Evolutionary conservation across 768 basidiomycete species (phyloP), one percentile per base, ranked within the genome.

Genomic region (Trametes elegans): DNA sequence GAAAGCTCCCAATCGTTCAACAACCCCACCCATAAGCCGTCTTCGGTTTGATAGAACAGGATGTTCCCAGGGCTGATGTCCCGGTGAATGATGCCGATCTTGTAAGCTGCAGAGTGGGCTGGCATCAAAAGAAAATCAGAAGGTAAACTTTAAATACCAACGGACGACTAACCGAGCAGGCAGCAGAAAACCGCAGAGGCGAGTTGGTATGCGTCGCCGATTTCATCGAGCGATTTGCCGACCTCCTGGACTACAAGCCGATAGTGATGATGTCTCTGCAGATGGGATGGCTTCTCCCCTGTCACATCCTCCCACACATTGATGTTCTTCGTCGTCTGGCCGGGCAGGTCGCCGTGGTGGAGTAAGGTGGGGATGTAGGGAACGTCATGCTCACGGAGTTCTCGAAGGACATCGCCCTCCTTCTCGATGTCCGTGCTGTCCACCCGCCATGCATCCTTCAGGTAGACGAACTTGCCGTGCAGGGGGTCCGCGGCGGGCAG

Each of bases 41-140:
- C 19, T 7, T 24, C 34, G 19, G 8, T 6, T 2, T 27, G 14
- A 7, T 41, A 13, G 14, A 56, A 19, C 0, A 57, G 41, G 21
- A 57, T 39, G 34, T 57, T 57, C 14, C 42, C 42, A 19, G 18
- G n/a, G 26, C 55, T 57, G 40, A 58, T 58, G 40, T 52, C 57
- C 2, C 57, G 39, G 14, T 52, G 51, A 3, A 58, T 38, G 14
- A 47, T 34, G n/a, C 32, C 40, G 5, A 43, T 31, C 23, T 42
- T 27, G 21, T 44, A 53, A 0, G 52, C 52, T 9, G 27, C 34
- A 6, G 43, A 5, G 16, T 45, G 52, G 0, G 52, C 52, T 53
- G 14, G 19, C 8, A 42, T n/a, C n/a, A n/a, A n/a, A n/a, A 8
- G 18, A 28, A 18, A 43, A 26, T 32, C 16, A 7, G 14, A 36